These are phyloP conservation scores for Spathaspora girioi DNA, from an alignment of 805 yeast species.

Conservation along the genomic window DNA sequence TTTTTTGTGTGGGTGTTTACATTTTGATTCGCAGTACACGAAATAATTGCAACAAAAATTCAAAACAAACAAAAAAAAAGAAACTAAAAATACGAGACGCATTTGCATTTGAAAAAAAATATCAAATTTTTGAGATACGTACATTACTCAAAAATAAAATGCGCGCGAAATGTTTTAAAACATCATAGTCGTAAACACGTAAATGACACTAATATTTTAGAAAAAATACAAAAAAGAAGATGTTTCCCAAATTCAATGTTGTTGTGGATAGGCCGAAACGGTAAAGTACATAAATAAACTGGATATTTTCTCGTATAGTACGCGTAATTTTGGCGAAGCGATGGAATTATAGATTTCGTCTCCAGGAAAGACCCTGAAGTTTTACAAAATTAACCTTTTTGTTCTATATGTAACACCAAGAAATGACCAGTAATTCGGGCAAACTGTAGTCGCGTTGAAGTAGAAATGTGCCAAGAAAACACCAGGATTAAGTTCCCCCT, in stretches of 20 bases:
- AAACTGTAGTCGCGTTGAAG: no score
- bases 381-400: not conserved
- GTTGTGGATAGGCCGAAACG: not conserved
- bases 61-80: constrained; percentile 1
- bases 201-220: not conserved
- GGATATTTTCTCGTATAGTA: not conserved
- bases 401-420: not conserved
- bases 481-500: not conserved
- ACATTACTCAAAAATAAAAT: not conserved
- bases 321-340: not conserved
- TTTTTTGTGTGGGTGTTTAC: not conserved
- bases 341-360: not conserved
- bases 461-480: no score
- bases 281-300: not conserved
- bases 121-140: not conserved
- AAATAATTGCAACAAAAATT: not conserved
- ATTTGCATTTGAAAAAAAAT: not conserved
- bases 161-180: not conserved
- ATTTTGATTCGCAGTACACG: not conserved
- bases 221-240: not conserved
- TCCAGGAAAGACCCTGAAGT: not conserved
- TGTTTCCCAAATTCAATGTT: not conserved
- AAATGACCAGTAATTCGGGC: not conserved
- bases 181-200: not conserved
- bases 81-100: not conserved